Conservation (phyloP, 202 grass and related monocot genomes). For the Thinopyrum obtusiflorum region DNA sequence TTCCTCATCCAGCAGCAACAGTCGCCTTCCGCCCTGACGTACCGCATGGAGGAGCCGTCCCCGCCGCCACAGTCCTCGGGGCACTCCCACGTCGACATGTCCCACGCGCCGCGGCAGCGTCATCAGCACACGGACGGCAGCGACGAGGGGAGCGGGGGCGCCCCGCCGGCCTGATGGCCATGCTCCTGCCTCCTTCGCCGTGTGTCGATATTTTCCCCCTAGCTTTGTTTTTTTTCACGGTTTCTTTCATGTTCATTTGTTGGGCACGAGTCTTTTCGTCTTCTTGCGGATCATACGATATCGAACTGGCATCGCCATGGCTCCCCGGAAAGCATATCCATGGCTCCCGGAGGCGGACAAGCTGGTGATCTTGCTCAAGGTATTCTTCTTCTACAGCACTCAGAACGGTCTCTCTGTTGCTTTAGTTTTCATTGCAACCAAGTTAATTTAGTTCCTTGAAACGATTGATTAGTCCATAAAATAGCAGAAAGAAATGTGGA, state of each 20-base stretch:
- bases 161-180: constrained; percentile 23
- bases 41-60: constrained; percentile 43
- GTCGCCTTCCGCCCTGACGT: constrained; percentile 22
- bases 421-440: background rate
- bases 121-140: constrained; percentile 53
- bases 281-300: constrained; percentile 30
- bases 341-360: constrained; percentile 32
- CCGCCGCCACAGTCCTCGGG: constrained; percentile 45
- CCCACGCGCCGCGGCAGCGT: constrained; percentile 21
- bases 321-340: constrained; percentile 16
- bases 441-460: background rate
- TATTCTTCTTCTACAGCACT: constrained; percentile 16
- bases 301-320: constrained; percentile 20
- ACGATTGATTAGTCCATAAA: constrained; percentile 17
- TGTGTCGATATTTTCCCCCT: background rate
- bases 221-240: background rate
- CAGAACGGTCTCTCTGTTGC: background rate
- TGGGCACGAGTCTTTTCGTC: constrained; percentile 28
- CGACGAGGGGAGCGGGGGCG: constrained; percentile 58
- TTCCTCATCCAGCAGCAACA: constrained; percentile 39
- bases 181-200: background rate
- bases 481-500: background rate
- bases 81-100: constrained; percentile 41
- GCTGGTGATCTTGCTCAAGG: constrained; percentile 43
- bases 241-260: constrained; percentile 38